These are phyloP conservation scores for Seiridium cupressi DNA, from an alignment of 2,329 filamentous ascomycete species.

Conservation along the genomic window DNA sequence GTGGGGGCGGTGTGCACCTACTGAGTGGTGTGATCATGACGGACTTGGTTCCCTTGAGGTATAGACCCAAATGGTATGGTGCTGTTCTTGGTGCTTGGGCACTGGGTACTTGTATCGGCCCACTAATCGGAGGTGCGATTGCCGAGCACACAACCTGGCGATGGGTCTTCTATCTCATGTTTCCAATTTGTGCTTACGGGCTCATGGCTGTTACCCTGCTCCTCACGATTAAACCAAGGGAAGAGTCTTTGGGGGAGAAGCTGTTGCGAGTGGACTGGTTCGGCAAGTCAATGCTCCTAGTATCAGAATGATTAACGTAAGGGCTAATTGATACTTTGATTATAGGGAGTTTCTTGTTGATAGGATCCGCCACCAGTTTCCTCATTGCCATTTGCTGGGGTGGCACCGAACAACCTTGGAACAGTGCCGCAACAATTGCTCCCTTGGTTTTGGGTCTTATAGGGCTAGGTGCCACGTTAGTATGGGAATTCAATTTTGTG, in stretches of 20 bases:
- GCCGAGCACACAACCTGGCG: slow-evolving; percentile 36
- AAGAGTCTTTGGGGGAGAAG: slow-evolving; percentile 26
- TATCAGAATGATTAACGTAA: neutral
- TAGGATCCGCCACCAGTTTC: neutral
- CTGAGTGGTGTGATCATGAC: slow-evolving; percentile 34
- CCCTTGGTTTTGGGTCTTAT: slow-evolving; percentile 40
- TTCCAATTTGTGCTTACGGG: slow-evolving; percentile 37
- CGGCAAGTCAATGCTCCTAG: slow-evolving; percentile 30
- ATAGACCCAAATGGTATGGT: slow-evolving; percentile 34
- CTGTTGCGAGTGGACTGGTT: slow-evolving; percentile 38
- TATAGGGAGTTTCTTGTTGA: neutral
- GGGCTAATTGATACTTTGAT: too few relatives aligned
- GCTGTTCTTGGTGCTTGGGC: slow-evolving; percentile 35
- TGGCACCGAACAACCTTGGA: slow-evolving; percentile 41
- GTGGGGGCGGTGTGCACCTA: slow-evolving; percentile 35
- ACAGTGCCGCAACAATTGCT: slow-evolving; percentile 33
- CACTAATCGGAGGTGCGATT: slow-evolving; percentile 34
- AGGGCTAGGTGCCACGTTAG: slow-evolving; percentile 32
- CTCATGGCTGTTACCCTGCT: slow-evolving; percentile 36
- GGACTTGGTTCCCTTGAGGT: slow-evolving; percentile 36
- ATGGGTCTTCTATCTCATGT: slow-evolving; percentile 46
- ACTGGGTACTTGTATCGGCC: slow-evolving; percentile 38
- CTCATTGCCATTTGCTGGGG: slow-evolving; percentile 31
- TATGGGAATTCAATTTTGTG: slow-evolving; percentile 33
- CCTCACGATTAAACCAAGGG: slow-evolving; percentile 31